These are phyloP conservation scores for Globisporangium acanthophoron DNA, from an alignment of 352 stramenopile species.

Conservation along the genomic window DNA sequence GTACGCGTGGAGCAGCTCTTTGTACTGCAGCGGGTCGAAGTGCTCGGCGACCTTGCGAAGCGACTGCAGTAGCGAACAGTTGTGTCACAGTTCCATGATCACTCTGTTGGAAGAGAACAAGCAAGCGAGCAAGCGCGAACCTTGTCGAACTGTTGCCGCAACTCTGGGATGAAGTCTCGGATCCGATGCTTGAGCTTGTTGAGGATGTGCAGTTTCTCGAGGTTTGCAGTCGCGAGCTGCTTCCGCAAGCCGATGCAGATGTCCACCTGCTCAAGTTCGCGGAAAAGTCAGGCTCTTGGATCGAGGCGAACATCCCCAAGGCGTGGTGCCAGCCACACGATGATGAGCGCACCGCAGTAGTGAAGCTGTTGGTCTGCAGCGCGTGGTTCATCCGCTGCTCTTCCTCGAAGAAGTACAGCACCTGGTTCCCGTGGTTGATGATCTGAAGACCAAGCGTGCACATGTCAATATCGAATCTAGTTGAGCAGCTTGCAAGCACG, in stretches of 20 bases:
- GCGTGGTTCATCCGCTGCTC: conserved; percentile 73
- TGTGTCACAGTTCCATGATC: not conserved
- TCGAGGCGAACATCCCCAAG: not conserved
- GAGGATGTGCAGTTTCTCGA: conserved; percentile 53
- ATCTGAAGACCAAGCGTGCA: conserved; percentile 34
- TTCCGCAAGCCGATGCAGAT: conserved; percentile 63
- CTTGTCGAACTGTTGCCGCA: conserved; percentile 69
- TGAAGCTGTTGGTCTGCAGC: conserved; percentile 58
- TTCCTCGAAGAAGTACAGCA: conserved; percentile 62
- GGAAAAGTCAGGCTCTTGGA: not conserved
- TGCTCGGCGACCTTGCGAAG: conserved; percentile 57
- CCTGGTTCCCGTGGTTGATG: conserved; percentile 35
- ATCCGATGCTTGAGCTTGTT: conserved; percentile 56
- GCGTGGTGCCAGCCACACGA: not conserved
- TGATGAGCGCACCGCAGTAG: conserved; percentile 39
- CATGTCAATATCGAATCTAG: not conserved
- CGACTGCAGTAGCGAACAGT: conserved; percentile 28
- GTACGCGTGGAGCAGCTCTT: conserved; percentile 77
- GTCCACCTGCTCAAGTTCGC: conserved; percentile 45
- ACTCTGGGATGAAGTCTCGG: conserved; percentile 69
- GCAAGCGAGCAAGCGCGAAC: conserved; percentile 17
- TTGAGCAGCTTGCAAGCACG: not conserved
- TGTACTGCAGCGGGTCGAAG: conserved; percentile 74
- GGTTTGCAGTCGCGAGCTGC: conserved; percentile 30
- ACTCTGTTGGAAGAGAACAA: not conserved